Conservation (phyloP, 164 flowering plant genomes). For the Annona cherimola region DNA sequence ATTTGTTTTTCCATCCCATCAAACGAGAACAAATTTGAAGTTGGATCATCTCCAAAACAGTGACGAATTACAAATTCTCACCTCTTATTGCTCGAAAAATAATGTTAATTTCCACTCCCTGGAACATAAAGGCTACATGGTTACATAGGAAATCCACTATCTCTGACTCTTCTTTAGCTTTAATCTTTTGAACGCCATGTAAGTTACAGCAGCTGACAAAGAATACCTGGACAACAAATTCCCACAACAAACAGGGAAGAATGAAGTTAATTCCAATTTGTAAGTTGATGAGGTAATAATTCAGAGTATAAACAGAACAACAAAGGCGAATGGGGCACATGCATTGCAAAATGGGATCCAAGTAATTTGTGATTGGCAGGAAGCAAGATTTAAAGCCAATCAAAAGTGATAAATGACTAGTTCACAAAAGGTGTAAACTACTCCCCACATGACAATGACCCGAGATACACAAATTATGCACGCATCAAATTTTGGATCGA, state of each 20-base stretch:
- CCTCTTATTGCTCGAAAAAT: not conserved
- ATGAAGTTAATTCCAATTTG: not conserved
- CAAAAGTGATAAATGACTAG: not conserved
- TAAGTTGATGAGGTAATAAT: not conserved
- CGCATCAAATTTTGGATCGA: not conserved
- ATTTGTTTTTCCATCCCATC: not conserved
- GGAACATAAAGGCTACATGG: not conserved
- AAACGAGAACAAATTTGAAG: not conserved
- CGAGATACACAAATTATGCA: not conserved
- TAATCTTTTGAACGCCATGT: slow-evolving; percentile 81
- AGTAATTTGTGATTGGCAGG: not conserved
- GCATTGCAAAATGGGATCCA: not conserved
- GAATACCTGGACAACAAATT: slow-evolving; percentile 62
- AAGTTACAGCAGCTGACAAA: slow-evolving; percentile 88
- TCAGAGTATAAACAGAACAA: not conserved
- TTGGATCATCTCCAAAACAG: not conserved
- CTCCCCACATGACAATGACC: not conserved
- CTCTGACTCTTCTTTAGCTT: slow-evolving; percentile 44
- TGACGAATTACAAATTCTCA: not conserved
- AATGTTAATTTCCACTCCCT: not conserved
- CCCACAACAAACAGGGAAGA: not conserved
- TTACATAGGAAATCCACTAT: slow-evolving; percentile 17
- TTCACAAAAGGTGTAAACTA: not conserved
- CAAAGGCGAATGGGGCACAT: not conserved
- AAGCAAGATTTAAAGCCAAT: not conserved